phyloP scores from a whole-genome alignment of 257 asterid species.

The Salvia rosmarinus region DNA sequence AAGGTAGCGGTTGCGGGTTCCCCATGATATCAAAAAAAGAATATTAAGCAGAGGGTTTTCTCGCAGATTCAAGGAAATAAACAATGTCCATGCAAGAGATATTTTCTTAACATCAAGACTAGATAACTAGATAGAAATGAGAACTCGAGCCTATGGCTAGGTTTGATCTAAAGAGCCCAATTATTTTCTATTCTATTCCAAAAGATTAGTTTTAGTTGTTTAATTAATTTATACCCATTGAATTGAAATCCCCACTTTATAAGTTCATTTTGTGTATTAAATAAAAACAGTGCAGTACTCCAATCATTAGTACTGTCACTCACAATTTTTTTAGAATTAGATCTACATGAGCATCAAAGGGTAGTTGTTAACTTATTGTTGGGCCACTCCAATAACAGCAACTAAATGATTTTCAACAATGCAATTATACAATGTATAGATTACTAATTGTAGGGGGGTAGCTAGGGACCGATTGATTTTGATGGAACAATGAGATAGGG shows the following conservation, averaged over 20 bases:
- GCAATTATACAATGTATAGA: constrained; percentile 3
- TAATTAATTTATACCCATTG: not conserved
- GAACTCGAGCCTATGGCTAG: no score
- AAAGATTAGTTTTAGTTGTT: no score
- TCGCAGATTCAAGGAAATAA: no score
- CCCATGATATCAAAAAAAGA: no score
- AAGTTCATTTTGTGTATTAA: not conserved
- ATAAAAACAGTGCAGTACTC: not conserved
- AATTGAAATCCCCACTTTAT: not conserved
- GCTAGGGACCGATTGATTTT: constrained; percentile 25
- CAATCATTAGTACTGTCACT: not conserved
- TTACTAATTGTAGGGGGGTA: not conserved
- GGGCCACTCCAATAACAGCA: not conserved
- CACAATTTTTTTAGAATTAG: no score
- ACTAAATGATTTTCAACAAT: constrained; percentile 4
- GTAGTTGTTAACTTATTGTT: not conserved
- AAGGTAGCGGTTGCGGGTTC: no score
- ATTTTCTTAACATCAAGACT: no score
- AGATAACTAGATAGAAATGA: no score
- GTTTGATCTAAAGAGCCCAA: no score
- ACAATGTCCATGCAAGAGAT: no score
- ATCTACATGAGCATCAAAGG: not conserved
- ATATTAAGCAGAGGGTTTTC: no score
- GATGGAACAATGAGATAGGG: constrained; percentile 12
- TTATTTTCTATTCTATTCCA: no score